Conservation (phyloP, 2,329 filamentous ascomycete genomes). For the Dothideomycetes sp. region DNA sequence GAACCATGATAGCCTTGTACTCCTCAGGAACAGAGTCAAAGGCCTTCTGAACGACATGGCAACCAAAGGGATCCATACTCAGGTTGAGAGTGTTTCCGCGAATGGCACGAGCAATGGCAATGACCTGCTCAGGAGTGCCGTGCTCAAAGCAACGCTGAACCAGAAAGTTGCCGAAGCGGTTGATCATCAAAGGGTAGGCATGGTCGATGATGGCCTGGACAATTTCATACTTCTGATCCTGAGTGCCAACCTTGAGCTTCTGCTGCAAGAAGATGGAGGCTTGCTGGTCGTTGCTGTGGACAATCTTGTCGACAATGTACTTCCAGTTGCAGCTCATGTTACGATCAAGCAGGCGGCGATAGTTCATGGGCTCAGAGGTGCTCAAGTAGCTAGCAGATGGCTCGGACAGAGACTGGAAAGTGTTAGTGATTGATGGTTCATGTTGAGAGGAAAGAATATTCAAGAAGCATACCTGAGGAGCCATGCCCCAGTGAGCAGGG, state of each 20-base stretch:
- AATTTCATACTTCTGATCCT: constrained; percentile 94
- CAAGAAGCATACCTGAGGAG: constrained; percentile 14
- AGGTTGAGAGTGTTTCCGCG: constrained; percentile 87
- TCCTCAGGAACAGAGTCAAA: constrained; percentile 97
- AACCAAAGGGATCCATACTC: constrained; percentile 98
- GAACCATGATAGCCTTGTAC: constrained; percentile 98
- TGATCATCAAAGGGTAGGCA: constrained; percentile 93
- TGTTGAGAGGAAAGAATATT: not conserved
- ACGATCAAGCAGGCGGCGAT: constrained; percentile 86
- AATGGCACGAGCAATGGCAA: constrained; percentile 89
- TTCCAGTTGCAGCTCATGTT: constrained; percentile 99
- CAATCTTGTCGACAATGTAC: constrained; percentile 98
- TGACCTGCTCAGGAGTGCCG: constrained; percentile 85
- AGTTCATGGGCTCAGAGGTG: constrained; percentile 87
- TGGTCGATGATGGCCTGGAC: constrained; percentile 93
- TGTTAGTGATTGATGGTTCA: constrained; percentile 15
- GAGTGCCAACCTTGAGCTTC: constrained; percentile 92
- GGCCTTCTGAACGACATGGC: constrained; percentile 96
- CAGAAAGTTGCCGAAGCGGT: constrained; percentile 96
- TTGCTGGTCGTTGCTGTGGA: constrained; percentile 98
- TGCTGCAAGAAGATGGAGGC: constrained; percentile 98
- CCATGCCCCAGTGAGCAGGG: constrained; percentile 31
- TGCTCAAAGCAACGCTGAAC: constrained; percentile 99
- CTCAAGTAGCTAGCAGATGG: constrained; percentile 62
- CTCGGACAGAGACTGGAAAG: constrained; percentile 9